Evolutionary conservation across 108 stramenopile species (phyloP), one percentile per base, ranked within the genome.

Genomic region (Cylindrotheca closterium): DNA sequence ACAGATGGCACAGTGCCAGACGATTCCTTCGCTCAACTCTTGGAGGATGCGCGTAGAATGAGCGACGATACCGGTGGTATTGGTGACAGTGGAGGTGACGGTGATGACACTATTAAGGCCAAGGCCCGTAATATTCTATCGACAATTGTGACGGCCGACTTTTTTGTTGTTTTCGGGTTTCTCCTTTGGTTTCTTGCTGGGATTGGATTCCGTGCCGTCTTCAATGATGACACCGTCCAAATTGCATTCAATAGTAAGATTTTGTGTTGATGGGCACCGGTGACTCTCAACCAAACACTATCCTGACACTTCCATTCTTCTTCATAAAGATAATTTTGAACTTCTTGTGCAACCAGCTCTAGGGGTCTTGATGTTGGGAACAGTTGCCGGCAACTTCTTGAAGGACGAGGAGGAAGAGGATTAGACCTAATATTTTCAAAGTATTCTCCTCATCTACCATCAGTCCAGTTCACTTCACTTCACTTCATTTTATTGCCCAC

Each of bases 161-260:
- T 96, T 75, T 96, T 96, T 73, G 67, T 96, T 2, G 93, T 96
- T 21, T 68, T 85, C 58, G 90, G 54, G 27, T 82, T 96, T 12
- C 72, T 96, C 58, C 61, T 80, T 17, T 96, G 96, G 96, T 95
- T 96, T 70, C 57, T 96, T 55, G 70, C 79, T 46, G 96, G 94
- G 17, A 94, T 96, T 30, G 88, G 92, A 54, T 83, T 84, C 22
- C 75, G 85, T 19, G 75, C 60, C 48, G 80, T 91, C 0, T 77
- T 96, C 58, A 80, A 85, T 48, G 75, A 96, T 68, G 93, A 91
- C 52, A 72, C 92, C 3, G 74, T 96, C 52, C 91, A 95, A 64
- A 95, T 95, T 73, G 86, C 89, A 19, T 96, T 96, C 70, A 96
- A 93, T 57, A 87, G 74, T 79, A 80, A 80, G 74, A 12, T 15